Base-by-base conservation (phyloP, 192 early-diverging fungal species). In the Mortierella antarctica region DNA sequence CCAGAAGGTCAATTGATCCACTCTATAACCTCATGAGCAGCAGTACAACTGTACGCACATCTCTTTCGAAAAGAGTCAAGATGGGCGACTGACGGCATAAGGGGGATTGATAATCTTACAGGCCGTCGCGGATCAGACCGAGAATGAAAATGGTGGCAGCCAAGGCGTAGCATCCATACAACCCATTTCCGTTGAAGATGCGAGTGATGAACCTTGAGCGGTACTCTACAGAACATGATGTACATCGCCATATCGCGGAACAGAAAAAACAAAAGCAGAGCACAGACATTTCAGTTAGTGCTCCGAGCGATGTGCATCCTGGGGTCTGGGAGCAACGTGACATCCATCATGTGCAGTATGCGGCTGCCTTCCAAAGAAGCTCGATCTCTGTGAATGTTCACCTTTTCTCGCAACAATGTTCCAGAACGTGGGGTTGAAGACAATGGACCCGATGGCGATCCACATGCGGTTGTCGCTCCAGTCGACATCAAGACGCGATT, bases 371-470 rank as follows among this genome's bases (percentile, higher is more conserved):
- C 49, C 54, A 21, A 20, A n/a, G 54, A 56, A 39, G 7, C 1
- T 3, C 12, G 47, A 23, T 62, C 44, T 1, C 10, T 6, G 15
- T 14, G 60, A 18, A 40, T 64, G n/a, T 52, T 9, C 41, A 93
- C 91, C 92, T 76, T 84, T 88, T 44, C 94, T 88, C 12, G 96
- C 96, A 10, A 91, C 93, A 41, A 94, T 89, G 84, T 97, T 97
- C 96, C 96, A 97, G 74, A 92, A 93, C 23, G 89, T 77, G 51
- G 96, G 96, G 63, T 96, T 96, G 86, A 97, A 96, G 17, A 92
- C 67, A 53, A 97, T 93, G 63, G 88, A 89, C 13, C 83, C 92
- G 20, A 93, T 78, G 21, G 92, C 71, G 53, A 91, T 59, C 87
- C 91, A 94, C 50, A 97, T 85, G 21, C 89, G 85, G 18, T 88